phyloP scores from a whole-genome alignment of 75 land plant genomes.

The Adiantum capillusveneris region DNA sequence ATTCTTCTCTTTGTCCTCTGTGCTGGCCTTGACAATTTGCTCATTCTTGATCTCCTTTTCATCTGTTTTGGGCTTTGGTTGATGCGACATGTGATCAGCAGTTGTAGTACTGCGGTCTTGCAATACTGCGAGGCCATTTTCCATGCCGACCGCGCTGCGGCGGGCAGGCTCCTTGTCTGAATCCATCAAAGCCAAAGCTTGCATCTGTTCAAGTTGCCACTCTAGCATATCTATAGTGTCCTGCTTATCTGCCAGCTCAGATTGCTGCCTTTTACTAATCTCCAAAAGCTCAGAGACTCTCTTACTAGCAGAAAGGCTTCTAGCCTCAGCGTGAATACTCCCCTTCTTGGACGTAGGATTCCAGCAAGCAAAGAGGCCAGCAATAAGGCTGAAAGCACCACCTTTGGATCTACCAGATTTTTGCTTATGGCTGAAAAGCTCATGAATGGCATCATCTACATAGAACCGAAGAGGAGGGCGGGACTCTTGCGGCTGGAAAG shows the following conservation, averaged over 20 bases:
- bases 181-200: constrained; percentile 8
- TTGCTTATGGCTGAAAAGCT: constrained; percentile 1
- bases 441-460: constrained; percentile 13
- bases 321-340: neutral
- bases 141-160: neutral
- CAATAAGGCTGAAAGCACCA: neutral
- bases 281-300: constrained; percentile 31
- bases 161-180: neutral
- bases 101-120: neutral
- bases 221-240: constrained; percentile 37
- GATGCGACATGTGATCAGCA: neutral
- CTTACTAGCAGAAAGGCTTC: constrained; percentile 5
- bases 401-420: neutral
- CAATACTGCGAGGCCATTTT: neutral
- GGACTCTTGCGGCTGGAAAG: neutral
- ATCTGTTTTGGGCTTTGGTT: neutral
- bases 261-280: constrained; percentile 27
- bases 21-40: neutral
- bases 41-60: neutral
- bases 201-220: constrained; percentile 36
- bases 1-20: neutral
- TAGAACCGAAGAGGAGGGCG: constrained; percentile 16
- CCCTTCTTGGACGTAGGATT: neutral
- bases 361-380: constrained; percentile 5
- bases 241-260: constrained; percentile 30